Evolutionary conservation across 495 filamentous ascomycete genomes (phyloP), one percentile per base, ranked within the genome.

Genomic region (Oidiodendron maius): DNA sequence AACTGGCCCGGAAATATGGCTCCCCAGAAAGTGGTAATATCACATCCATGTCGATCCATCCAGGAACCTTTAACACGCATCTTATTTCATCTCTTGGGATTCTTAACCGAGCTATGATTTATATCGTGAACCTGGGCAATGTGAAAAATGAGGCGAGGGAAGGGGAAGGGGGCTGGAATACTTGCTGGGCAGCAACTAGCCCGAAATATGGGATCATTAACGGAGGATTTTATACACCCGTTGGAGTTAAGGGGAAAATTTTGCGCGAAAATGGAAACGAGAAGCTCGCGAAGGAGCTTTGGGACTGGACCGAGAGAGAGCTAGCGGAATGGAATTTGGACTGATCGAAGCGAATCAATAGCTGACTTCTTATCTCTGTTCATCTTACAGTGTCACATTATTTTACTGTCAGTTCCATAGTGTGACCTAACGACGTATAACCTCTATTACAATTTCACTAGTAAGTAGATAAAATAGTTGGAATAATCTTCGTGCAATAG

Each of bases 271-370:
- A 65, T 4, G 62, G 54, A 21, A 67, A 87, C 56, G 61, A 60
- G 2, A 67, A 65, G 13, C 51, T 82, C 56, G 77, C 70, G 8
- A 57, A 50, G 32, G 65, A 62, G 56, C 56, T 86, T 24, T 84
- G 80, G 80, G 77, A 79, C 12, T 84, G 78, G 80, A 82, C 78
- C 1, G 76, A 80, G 52, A 60, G 57, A 21, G 74, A 80, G 47
- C 62, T 82, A 21, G 46, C 22, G 18, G 37, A 30, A 20, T 48
- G 26, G 26, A 30, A 30, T n/a, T n/a, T n/a, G n/a, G n/a, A n/a
- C n/a, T n/a, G n/a, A n/a, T n/a, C n/a, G n/a, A n/a, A n/a, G n/a
- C n/a, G n/a, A n/a, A n/a, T n/a, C n/a, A n/a, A n/a, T n/a, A n/a
- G n/a, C n/a, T n/a, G n/a, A n/a, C n/a, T n/a, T n/a, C n/a, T n/a